Evolutionary conservation across 495 filamentous ascomycete species (phyloP).

Genomic region (Thozetella sp.): DNA sequence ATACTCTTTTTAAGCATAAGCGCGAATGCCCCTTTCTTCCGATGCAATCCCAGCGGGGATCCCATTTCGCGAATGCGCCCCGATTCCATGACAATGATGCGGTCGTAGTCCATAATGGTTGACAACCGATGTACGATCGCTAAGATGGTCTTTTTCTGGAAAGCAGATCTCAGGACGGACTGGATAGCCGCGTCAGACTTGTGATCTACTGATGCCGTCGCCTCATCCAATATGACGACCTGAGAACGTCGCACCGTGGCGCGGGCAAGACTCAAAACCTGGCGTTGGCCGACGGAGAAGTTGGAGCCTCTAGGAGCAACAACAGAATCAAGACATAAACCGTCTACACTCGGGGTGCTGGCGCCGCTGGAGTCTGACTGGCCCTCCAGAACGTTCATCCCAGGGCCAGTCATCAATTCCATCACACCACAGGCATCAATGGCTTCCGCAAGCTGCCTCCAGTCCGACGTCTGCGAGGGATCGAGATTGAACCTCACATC

Average conservation of each 20-base stretch:
- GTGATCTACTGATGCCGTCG: slow-evolving; percentile 58
- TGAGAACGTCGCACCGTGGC: slow-evolving; percentile 54
- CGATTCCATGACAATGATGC: slow-evolving; percentile 50
- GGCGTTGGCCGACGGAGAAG: slow-evolving; percentile 59
- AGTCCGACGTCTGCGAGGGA: slow-evolving; percentile 41
- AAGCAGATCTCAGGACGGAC: slow-evolving; percentile 38
- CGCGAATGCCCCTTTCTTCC: slow-evolving; percentile 41
- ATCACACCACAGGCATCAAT: slow-evolving; percentile 41
- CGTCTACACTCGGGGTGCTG: slow-evolving; percentile 12
- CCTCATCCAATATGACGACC: slow-evolving; percentile 59
- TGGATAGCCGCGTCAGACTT: slow-evolving; percentile 56
- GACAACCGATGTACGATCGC: slow-evolving; percentile 50
- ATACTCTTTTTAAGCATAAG: slow-evolving; percentile 52
- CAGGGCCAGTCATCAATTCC: slow-evolving; percentile 40
- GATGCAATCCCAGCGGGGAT: slow-evolving; percentile 41
- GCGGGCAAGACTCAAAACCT: slow-evolving; percentile 58
- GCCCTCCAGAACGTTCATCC: slow-evolving; percentile 5
- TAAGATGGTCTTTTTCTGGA: slow-evolving; percentile 45
- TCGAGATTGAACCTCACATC: slow-evolving; percentile 50
- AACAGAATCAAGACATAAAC: slow-evolving; percentile 36
- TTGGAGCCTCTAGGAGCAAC: slow-evolving; percentile 54
- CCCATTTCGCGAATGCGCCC: slow-evolving; percentile 39
- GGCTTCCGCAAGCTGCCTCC: slow-evolving; percentile 40
- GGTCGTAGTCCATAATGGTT: slow-evolving; percentile 51
- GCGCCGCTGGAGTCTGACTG: not conserved